Conservation (phyloP, 2,329 filamentous ascomycete species). For the Talaromyces sp. region DNA sequence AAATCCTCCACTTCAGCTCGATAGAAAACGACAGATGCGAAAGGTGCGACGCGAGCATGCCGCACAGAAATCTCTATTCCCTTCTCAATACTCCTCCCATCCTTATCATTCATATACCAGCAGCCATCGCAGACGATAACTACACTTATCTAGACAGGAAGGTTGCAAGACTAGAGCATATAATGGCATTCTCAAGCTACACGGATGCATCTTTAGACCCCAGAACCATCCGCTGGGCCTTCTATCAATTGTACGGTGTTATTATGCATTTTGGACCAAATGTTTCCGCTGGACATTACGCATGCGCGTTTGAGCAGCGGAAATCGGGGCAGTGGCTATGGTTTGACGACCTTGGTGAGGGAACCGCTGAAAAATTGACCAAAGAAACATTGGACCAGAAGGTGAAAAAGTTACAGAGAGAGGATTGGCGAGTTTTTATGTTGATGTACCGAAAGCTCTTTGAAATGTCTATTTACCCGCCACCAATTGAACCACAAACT, state of each 20-base stretch:
- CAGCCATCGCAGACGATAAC: background rate
- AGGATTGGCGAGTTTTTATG: background rate
- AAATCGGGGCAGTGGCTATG: conserved; percentile 2
- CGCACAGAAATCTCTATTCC: background rate
- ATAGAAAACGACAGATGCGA: background rate
- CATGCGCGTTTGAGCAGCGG: conserved; percentile 18
- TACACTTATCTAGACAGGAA: background rate
- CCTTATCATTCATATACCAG: background rate
- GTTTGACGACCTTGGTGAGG: background rate
- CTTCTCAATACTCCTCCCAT: background rate
- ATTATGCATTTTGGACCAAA: conserved; percentile 19
- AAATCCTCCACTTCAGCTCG: background rate
- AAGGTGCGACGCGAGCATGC: background rate
- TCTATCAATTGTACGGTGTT: conserved; percentile 25
- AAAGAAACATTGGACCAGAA: background rate
- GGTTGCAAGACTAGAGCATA: background rate
- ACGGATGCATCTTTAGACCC: background rate
- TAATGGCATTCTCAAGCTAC: background rate
- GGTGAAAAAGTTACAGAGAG: background rate
- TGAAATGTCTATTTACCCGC: background rate
- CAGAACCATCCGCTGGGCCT: background rate
- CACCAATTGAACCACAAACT: background rate
- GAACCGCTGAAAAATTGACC: background rate
- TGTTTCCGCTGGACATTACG: conserved; percentile 21
- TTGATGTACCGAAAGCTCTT: conserved; percentile 3